A percentile compares a stretch with the other conserved stretches of the same genome.
Evolutionary conservation across 257 asterid genomes (phyloP).

Genomic region (Solanum pimpinellifolium): DNA sequence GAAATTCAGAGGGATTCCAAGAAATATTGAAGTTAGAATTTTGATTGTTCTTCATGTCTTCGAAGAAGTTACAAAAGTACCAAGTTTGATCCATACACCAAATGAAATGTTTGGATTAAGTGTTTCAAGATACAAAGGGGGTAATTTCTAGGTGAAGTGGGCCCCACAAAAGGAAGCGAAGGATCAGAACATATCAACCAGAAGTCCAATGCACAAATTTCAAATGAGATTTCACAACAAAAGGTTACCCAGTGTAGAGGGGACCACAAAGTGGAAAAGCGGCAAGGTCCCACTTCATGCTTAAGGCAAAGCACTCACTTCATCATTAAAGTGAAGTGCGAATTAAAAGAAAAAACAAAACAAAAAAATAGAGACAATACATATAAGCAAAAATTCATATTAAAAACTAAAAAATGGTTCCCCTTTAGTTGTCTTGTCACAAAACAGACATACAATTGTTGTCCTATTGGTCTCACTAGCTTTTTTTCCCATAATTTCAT

Average conservation of each 20-base stretch:
- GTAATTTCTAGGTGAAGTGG: background rate
- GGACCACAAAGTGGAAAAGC: background rate
- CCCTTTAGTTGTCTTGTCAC: background rate
- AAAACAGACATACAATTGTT: background rate
- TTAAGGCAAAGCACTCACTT: background rate
- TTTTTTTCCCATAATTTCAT: background rate
- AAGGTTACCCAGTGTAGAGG: background rate
- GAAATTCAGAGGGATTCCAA: background rate
- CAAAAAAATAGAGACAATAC: background rate
- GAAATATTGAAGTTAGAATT: background rate
- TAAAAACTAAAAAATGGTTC: background rate
- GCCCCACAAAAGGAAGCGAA: background rate
- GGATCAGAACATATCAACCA: background rate
- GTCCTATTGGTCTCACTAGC: background rate
- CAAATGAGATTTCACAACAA: background rate
- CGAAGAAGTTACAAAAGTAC: background rate
- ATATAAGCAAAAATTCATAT: background rate
- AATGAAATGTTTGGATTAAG: background rate
- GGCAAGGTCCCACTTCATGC: background rate
- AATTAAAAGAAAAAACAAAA: background rate
- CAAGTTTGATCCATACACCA: background rate
- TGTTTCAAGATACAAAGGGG: background rate
- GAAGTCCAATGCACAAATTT: background rate
- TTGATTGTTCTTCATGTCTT: background rate
- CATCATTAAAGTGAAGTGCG: background rate